phyloP scores from a whole-genome alignment of 2,329 filamentous ascomycete genomes.

The Fusarium irregulare region DNA sequence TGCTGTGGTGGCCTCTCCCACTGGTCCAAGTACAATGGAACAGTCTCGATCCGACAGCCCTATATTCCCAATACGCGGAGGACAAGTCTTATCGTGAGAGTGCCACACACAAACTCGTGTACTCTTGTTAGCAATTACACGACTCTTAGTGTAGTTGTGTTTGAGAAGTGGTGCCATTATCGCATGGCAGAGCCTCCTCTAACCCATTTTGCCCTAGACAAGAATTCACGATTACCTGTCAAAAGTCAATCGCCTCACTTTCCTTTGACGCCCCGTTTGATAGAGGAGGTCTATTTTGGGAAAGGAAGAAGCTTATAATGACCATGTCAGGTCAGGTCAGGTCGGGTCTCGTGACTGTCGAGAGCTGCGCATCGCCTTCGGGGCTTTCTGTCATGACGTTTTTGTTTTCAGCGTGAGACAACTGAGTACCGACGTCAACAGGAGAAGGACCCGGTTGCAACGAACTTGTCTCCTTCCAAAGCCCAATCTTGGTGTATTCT shows the following conservation, averaged over 20 bases:
- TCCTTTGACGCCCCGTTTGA: slow-evolving; percentile 21
- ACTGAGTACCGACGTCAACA: background rate
- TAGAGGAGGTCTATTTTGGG: background rate
- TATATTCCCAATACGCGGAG: background rate
- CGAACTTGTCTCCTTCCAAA: background rate
- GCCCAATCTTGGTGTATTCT: background rate
- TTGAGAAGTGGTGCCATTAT: slow-evolving; percentile 20
- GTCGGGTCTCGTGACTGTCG: background rate
- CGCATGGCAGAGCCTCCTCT: slow-evolving; percentile 33
- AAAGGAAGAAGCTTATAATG: background rate
- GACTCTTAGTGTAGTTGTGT: slow-evolving; percentile 6
- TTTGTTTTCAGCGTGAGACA: background rate
- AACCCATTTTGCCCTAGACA: slow-evolving; percentile 33
- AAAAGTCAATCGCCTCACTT: slow-evolving; percentile 23
- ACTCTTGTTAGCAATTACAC: background rate
- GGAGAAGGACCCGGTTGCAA: background rate
- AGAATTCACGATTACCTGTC: slow-evolving; percentile 15
- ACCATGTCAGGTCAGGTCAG: background rate
- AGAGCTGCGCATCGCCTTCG: background rate
- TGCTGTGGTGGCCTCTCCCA: slow-evolving; percentile 8
- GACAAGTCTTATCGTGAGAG: background rate
- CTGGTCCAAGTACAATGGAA: background rate
- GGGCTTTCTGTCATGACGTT: background rate
- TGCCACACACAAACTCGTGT: background rate
- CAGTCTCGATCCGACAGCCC: slow-evolving; percentile 17